Evolutionary conservation across 176 grass and related monocot genomes (phyloP), one percentile per base, ranked within the genome.

Genomic region (Tillandsia fasciculata): DNA sequence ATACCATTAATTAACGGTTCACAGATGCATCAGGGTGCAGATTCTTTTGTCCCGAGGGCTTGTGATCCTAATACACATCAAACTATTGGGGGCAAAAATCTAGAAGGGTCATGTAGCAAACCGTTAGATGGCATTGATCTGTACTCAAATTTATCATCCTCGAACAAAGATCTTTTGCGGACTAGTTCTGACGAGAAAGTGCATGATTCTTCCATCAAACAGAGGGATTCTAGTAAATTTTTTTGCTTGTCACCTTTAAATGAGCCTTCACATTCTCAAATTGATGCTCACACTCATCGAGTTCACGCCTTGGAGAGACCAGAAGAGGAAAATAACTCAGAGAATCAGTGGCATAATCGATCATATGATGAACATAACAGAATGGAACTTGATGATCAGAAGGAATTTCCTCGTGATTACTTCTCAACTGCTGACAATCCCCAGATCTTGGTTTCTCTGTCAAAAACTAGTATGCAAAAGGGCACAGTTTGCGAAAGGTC

Each of bases 371-470:
- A 92, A 48, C 63, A 74, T 75, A 79, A 73, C 74, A 70, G 50
- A 75, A 53, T 63, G 53, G 64, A 85, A 52, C 51, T 56, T 52
- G 64, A 70, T 84, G 57, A 72, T 3, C 52, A 64, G 70, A 68
- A 74, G 48, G 78, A 87, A 17, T 65, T 88, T 80, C 74, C 71
- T 70, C 50, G 49, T 67, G 82, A 78, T 68, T 81, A 84, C 68
- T 80, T 87, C 66, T 72, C 83, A 50, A 81, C 80, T 79, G 70
- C 76, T 61, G 88, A 88, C 51, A 88, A 79, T 58, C 84, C 86
- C 49, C 81, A 89, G 54, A 96, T 96, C 64, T 74, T 96, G 68
- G 83, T 96, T 87, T 96, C 86, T 12, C 26, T 85, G 52, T 91
- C 92, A 75, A 96, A 73, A 63, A 91, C 81, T 67, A 91, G 88